Evolutionary conservation across 306 rosid species (phyloP).

Genomic region (Vicia villosa): DNA sequence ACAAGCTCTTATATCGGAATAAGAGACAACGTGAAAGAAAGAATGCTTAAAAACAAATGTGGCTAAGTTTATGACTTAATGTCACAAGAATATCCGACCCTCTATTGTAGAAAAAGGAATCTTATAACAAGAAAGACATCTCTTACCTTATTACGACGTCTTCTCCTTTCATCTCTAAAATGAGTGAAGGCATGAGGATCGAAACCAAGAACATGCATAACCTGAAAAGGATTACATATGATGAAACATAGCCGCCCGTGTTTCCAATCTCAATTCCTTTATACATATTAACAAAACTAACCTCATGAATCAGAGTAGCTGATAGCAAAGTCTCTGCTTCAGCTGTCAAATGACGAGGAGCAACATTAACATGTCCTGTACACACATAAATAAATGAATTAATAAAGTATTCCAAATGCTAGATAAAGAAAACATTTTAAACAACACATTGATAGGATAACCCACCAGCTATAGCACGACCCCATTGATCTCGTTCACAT

Average conservation of each 20-base stretch:
- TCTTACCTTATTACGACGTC: conserved; percentile 80
- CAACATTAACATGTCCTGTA: conserved; percentile 96
- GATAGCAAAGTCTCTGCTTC: conserved; percentile 96
- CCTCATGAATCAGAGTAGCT: conserved; percentile 97
- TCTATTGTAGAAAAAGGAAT: not conserved
- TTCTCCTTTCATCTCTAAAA: conserved; percentile 96
- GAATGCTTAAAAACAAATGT: conserved; percentile 18
- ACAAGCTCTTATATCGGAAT: conserved; percentile 5
- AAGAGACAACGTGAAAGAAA: conserved; percentile 16
- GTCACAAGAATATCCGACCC: not conserved
- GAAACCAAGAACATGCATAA: conserved; percentile 97
- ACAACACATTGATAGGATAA: conserved; percentile 31
- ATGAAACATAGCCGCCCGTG: conserved; percentile 29
- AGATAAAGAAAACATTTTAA: conserved; percentile 26
- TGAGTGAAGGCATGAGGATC: conserved; percentile 99
- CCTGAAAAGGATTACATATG: conserved; percentile 56
- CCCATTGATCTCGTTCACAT: conserved; percentile 99
- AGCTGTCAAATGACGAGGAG: conserved; percentile 98
- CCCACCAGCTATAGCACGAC: conserved; percentile 96
- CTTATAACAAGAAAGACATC: conserved; percentile 27
- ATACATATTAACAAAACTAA: conserved; percentile 39
- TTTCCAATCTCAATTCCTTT: conserved; percentile 26
- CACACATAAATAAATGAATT: conserved; percentile 14
- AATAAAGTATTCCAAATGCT: conserved; percentile 33
- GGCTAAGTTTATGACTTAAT: not conserved